phyloP scores from a whole-genome alignment of 2,329 filamentous ascomycete genomes.

The Penicillium sp. region DNA sequence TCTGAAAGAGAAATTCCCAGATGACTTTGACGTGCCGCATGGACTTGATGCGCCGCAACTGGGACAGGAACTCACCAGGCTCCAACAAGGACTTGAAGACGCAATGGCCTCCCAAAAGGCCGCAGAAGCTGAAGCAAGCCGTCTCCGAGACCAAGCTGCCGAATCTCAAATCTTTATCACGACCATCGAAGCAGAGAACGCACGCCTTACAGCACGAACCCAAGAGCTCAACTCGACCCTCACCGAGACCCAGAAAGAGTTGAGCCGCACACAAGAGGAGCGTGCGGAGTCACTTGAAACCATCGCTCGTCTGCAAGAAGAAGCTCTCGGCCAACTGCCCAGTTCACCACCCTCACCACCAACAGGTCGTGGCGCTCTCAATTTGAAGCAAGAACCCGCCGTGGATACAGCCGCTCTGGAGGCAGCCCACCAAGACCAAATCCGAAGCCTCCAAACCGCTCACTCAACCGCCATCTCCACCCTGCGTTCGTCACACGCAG shows the following conservation, averaged over 20 bases:
- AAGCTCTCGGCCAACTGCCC: conserved; percentile 27
- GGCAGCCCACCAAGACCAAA: conserved; percentile 36
- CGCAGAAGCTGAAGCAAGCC: conserved; percentile 35
- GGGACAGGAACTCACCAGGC: conserved; percentile 29
- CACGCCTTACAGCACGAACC: conserved; percentile 33
- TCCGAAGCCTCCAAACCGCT: conserved; percentile 37
- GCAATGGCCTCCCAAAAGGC: conserved; percentile 28
- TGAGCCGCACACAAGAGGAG: conserved; percentile 31
- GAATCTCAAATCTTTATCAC: conserved; percentile 40
- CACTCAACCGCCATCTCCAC: conserved; percentile 38
- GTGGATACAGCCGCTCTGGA: conserved; percentile 23
- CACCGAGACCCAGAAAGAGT: conserved; percentile 30
- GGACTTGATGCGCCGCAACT: conserved; percentile 24
- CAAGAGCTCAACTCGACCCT: conserved; percentile 36
- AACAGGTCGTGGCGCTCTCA: conserved; percentile 5
- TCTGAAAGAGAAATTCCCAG: conserved; percentile 17
- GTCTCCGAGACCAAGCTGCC: conserved; percentile 35
- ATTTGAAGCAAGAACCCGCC: conserved; percentile 3
- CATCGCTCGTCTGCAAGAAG: conserved; percentile 31
- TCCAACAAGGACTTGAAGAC: conserved; percentile 33
- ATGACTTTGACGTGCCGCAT: conserved; percentile 22
- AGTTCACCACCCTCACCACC: conserved; percentile 33
- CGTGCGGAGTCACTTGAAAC: conserved; percentile 32
- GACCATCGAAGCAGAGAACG: conserved; percentile 41
- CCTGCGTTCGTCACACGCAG: conserved; percentile 38